Percentiles rank a stretch among this genome's conserved stretches.
Conservation (phyloP, 129 eudicot genomes). For the Heracleum sosnowskyi region DNA sequence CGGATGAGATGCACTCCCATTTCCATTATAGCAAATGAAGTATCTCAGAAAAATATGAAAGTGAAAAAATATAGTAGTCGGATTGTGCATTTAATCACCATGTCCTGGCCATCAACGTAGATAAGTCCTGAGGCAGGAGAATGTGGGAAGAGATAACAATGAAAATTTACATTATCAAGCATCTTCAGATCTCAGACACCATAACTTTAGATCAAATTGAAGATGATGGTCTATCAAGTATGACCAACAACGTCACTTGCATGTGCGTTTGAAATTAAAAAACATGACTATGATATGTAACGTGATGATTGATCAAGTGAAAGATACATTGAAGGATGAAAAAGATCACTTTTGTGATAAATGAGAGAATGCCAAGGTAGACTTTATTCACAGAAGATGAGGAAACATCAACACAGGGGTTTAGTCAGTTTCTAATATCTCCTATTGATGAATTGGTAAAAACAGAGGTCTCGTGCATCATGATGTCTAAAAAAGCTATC, state of each 20-base stretch:
- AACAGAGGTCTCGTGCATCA: neutral
- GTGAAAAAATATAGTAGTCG: neutral
- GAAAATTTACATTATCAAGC: neutral
- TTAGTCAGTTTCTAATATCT: neutral
- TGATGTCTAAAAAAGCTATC: neutral
- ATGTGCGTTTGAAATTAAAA: neutral
- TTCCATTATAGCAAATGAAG: neutral
- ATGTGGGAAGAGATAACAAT: neutral
- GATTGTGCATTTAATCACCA: neutral
- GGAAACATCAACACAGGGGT: neutral
- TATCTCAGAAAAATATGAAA: neutral
- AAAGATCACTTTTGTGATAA: neutral
- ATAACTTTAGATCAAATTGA: neutral
- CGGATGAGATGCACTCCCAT: neutral
- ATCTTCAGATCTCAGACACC: neutral
- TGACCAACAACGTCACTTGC: neutral
- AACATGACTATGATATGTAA: neutral
- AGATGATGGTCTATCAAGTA: neutral
- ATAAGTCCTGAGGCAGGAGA: neutral
- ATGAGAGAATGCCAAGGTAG: neutral
- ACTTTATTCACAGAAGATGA: neutral
- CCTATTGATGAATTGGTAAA: neutral
- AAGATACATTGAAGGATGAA: neutral
- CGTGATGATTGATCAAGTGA: neutral
- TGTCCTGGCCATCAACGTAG: neutral